Evolutionary conservation across 345 rosid genomes (phyloP), one percentile per base, ranked within the genome.

Genomic region (Moricandia arvensis): DNA sequence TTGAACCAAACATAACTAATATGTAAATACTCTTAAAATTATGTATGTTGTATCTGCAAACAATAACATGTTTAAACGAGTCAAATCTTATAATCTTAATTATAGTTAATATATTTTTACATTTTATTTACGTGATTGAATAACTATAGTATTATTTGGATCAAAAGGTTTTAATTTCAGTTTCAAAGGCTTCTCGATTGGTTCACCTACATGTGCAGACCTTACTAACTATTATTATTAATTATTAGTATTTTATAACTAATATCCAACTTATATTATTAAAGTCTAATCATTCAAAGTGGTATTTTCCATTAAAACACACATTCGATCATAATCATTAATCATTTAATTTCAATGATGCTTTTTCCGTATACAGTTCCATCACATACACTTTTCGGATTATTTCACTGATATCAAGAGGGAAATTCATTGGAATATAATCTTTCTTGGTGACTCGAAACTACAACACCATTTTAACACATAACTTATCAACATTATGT

Each of bases 191-290:
- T 72, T 78, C 66, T 66, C 63, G 58, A 78, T 78, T 53, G 77
- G 81, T 78, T 63, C 77, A 78, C 77, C 68, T 38, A 49, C 81
- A 78, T 67, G 81, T 78, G 81, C 54, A 30, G 60, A 66, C 74
- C 73, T 66, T 24, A 45, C 51, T 45, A n/a, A 13, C 51, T 43
- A 43, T 43, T 43, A 13, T 41, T 11, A 0, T 41, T 11, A 12
- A 41, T 8, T 11, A 27, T 21, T 45, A 31, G 6, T 43, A n/a
- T 29, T 29, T 77, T 15, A 59, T 66, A 47, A 59, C 81, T 17
- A 78, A 21, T 21, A 21, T 21, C 68, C 57, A 66, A 27, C 33
- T 65, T 72, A 59, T 37, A 47, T 49, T 66, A 72, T 59, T 10
- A 45, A 45, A 66, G 35, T 59, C 49, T 72, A 72, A 77, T 78